Evolutionary conservation across 176 grass and related monocot species (phyloP), one percentile per base, ranked within the genome.

Genomic region (Alopecurus myosuroides): DNA sequence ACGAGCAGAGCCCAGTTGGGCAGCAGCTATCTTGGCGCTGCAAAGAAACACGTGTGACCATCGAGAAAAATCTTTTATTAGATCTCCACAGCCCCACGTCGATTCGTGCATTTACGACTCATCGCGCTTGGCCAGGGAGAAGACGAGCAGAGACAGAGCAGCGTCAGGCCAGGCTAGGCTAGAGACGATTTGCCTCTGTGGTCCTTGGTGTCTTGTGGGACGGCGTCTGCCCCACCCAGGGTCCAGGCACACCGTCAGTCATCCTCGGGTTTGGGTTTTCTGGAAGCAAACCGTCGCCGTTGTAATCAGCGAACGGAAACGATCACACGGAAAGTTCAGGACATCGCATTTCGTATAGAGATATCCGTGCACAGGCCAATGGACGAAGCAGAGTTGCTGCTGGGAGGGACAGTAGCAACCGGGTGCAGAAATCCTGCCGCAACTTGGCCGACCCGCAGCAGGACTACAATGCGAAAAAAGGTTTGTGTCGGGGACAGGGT

Each of bases 401-500:
- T n/a, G n/a, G n/a, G n/a, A n/a, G n/a, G n/a, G n/a, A n/a, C n/a
- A n/a, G n/a, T n/a, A n/a, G n/a, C n/a, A n/a, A n/a, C n/a, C n/a
- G n/a, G n/a, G n/a, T n/a, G n/a, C n/a, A n/a, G n/a, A n/a, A n/a
- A n/a, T n/a, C n/a, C n/a, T n/a, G n/a, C n/a, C n/a, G n/a, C n/a
- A n/a, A n/a, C n/a, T n/a, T n/a, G n/a, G n/a, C n/a, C n/a, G n/a
- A n/a, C n/a, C n/a, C n/a, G n/a, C n/a, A n/a, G n/a, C n/a, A n/a
- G n/a, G n/a, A n/a, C n/a, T n/a, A n/a, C n/a, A n/a, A n/a, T n/a
- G n/a, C n/a, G n/a, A n/a, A n/a, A n/a, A n/a, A n/a, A 51, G 41
- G 23, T 42, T 31, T 85, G 42, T 86, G 88, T 49, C 77, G 86
- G 20, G 55, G 53, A 72, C 17, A 31, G n/a, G 22, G 23, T 48